phyloP scores from a whole-genome alignment of 768 basidiomycete genomes.

The Leucocoprinus birnbaumii region DNA sequence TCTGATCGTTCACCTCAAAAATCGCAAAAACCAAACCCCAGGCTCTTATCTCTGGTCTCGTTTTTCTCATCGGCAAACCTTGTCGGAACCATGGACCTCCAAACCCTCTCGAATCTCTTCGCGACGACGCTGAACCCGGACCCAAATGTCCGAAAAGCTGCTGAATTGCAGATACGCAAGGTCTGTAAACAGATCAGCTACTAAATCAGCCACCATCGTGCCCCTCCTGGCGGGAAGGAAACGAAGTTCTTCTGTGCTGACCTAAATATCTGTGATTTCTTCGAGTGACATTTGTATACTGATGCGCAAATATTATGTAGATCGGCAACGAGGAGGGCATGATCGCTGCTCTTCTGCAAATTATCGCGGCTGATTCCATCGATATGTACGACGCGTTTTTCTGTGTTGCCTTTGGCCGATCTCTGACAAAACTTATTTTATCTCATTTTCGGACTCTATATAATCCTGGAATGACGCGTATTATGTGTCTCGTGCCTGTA shows the following conservation, averaged over 20 bases:
- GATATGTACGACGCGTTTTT: constrained; percentile 63
- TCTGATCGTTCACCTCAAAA: too few species aligned
- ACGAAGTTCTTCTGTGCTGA: not conserved
- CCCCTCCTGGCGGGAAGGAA: not conserved
- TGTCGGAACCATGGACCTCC: constrained; percentile 59
- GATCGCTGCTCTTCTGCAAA: constrained; percentile 80
- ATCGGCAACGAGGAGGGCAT: constrained; percentile 80
- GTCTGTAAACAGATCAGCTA: constrained; percentile 30
- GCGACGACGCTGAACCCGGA: constrained; percentile 79
- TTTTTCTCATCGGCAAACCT: not conserved
- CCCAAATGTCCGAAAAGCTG: constrained; percentile 82
- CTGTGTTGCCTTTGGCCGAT: not conserved
- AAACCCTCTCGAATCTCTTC: constrained; percentile 75
- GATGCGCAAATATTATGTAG: constrained; percentile 31
- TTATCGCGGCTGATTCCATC: constrained; percentile 74
- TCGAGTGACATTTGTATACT: too few species aligned
- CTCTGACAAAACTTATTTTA: constrained; percentile 2
- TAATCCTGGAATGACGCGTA: not conserved
- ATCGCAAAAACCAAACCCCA: too few species aligned
- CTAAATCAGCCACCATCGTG: not conserved
- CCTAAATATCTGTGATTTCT: not conserved
- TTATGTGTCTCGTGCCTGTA: constrained; percentile 22
- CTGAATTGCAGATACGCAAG: constrained; percentile 86
- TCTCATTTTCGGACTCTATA: not conserved
- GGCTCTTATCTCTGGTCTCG: too few species aligned